Evolutionary conservation across 116 monocot genomes (phyloP).

Genomic region (Phalaenopsis hybrid): DNA sequence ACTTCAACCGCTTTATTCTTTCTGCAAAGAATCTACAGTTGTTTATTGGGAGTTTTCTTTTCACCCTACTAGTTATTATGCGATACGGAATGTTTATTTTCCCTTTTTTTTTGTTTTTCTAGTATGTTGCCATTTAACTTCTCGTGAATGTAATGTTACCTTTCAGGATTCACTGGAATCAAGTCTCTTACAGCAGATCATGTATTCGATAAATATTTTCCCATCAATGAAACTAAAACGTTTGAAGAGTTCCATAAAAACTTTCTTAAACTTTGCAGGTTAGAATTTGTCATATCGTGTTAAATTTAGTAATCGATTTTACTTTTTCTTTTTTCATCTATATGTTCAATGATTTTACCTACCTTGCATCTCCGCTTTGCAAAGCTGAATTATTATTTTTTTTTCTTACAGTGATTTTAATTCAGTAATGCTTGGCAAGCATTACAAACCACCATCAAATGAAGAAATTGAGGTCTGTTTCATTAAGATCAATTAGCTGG

Average conservation of each 20-base stretch:
- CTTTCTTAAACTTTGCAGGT: conserved; percentile 21
- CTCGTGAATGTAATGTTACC: neutral
- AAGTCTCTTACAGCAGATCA: conserved; percentile 16
- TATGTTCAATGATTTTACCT: neutral
- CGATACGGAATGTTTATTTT: neutral
- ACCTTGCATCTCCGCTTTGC: neutral
- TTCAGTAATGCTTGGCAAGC: conserved; percentile 20
- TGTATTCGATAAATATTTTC: conserved; percentile 12
- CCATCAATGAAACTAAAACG: neutral
- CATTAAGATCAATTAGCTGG: neutral
- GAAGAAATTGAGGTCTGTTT: conserved; percentile 14
- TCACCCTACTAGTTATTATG: neutral
- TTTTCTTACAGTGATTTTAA: conserved; percentile 19
- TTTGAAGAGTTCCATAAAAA: conserved; percentile 12
- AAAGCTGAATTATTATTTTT: neutral
- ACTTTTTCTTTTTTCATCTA: neutral
- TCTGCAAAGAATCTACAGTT: neutral
- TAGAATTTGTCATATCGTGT: neutral
- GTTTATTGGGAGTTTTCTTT: too few species aligned
- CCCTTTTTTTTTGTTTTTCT: neutral
- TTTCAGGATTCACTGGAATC: conserved; percentile 11
- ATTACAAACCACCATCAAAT: conserved; percentile 11
- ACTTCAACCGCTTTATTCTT: neutral
- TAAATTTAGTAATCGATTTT: neutral
- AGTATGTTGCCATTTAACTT: neutral